phyloP scores from a whole-genome alignment of 306 rosid genomes.

The Abrus precatorius region DNA sequence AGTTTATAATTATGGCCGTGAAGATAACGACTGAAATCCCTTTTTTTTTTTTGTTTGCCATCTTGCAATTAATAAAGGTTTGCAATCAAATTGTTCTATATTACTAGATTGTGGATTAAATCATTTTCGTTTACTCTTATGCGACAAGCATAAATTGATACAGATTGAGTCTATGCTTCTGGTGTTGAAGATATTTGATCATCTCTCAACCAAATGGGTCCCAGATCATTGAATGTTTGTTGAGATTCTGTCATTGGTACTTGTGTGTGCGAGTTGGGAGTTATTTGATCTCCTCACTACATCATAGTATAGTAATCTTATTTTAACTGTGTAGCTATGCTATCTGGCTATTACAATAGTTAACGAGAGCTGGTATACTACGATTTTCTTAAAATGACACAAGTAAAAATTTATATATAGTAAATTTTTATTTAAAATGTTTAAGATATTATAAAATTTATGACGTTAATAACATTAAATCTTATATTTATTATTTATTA shows the following conservation, averaged over 20 bases:
- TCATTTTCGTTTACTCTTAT: neutral
- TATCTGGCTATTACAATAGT: neutral
- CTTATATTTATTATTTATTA: no score
- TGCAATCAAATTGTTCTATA: slow-evolving; percentile 42
- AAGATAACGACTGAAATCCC: slow-evolving; percentile 70
- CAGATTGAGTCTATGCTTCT: slow-evolving; percentile 51
- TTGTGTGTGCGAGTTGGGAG: neutral
- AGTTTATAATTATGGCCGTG: slow-evolving; percentile 83
- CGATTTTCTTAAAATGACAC: no score
- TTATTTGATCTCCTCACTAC: neutral
- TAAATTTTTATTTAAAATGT: no score
- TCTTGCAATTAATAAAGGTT: slow-evolving; percentile 69
- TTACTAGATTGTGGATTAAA: slow-evolving; percentile 37
- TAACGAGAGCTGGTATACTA: neutral
- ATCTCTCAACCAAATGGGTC: slow-evolving; percentile 3
- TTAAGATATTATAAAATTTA: no score
- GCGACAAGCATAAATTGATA: slow-evolving; percentile 31
- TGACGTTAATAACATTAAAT: no score
- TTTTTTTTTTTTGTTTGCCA: slow-evolving; percentile 16
- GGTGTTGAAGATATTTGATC: slow-evolving; percentile 49
- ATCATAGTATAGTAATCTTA: neutral
- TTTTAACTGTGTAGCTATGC: neutral
- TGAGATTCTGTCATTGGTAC: slow-evolving; percentile 7
- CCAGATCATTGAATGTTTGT: slow-evolving; percentile 12
- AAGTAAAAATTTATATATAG: no score